These are phyloP conservation scores for Coemansia sp. DNA, from an alignment of 192 early-diverging fungal genomes.

Conservation along the genomic window DNA sequence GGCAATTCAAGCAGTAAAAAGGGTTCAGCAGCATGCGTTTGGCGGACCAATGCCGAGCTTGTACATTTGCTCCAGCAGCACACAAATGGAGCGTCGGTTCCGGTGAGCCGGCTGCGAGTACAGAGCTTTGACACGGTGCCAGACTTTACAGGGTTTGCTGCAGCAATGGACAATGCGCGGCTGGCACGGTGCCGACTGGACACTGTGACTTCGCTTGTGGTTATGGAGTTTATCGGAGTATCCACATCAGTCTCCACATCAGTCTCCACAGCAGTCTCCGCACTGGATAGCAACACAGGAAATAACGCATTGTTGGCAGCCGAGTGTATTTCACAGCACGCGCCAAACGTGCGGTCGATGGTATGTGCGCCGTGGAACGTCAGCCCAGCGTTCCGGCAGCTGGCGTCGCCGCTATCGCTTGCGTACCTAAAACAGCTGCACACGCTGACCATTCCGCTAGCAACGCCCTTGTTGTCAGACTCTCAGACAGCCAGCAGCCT, in stretches of 20 bases:
- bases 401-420: neutral
- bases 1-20: neutral
- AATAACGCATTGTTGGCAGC: neutral
- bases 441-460: constrained; percentile 2
- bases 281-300: neutral
- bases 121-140: neutral
- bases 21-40: neutral
- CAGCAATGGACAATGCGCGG: neutral
- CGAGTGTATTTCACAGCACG: neutral
- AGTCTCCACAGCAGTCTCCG: neutral
- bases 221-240: neutral
- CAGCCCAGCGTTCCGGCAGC: neutral
- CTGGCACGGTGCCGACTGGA: neutral
- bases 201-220: neutral
- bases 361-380: neutral
- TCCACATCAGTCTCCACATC: neutral
- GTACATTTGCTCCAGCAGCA: neutral
- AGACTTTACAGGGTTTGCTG: neutral
- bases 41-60: neutral
- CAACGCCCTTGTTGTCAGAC: neutral
- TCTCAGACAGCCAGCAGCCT: constrained; percentile 2
- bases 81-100: no score
- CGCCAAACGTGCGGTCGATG: neutral
- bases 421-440: neutral
- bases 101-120: neutral